Base-by-base conservation (phyloP, 2,329 filamentous ascomycete genomes). In the Fusarium nygamai region DNA sequence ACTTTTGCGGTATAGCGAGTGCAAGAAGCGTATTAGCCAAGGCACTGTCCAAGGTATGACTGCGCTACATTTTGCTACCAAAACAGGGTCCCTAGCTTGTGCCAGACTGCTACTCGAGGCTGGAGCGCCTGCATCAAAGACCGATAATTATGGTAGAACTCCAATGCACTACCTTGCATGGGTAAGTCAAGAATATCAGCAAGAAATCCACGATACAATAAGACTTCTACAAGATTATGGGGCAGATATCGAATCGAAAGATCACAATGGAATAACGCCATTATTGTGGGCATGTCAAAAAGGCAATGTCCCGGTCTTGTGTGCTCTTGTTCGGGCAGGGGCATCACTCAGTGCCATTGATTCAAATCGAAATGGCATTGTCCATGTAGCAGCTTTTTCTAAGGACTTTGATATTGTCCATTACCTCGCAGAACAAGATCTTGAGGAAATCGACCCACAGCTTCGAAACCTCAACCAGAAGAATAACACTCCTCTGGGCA, bases 221-320 rank as follows among this genome's bases (percentile, higher is more conserved):
- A 2, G 27, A 6, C 19, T 67, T 22, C 16, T 76, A 1, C 13
- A 16, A 12, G 27, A 0, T 14, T 7, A 20, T 0, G 46, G 67
- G 3, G 60, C 48, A 5, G 22, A 61, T 6, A 24, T 72, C 0
- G 64, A 74, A 27, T 46, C 19, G 4, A 64, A 29, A 56, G 2
- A 44, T 13, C 0, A 4, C 0, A 0, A 0, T 0, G 50, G 70
- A 5, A 0, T 0, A 0, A 71, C 73, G 0, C 8, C 73, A 4
- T 0, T 10, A 0, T n/a, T 71, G 1, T 0, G 0, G 1, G 61
- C 64, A 5, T 31, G 61, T 5, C 0, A 0, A 0, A 0, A 1
- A 1, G 50, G n/a, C 8, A 63, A 67, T 8, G 0, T 46, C 16
- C 0, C 8, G 0, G 12, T 31, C 20, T 6, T 74, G 0, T 6